These are phyloP conservation scores for Calonectria montana DNA, from an alignment of 2,329 filamentous ascomycete species.

Conservation along the genomic window DNA sequence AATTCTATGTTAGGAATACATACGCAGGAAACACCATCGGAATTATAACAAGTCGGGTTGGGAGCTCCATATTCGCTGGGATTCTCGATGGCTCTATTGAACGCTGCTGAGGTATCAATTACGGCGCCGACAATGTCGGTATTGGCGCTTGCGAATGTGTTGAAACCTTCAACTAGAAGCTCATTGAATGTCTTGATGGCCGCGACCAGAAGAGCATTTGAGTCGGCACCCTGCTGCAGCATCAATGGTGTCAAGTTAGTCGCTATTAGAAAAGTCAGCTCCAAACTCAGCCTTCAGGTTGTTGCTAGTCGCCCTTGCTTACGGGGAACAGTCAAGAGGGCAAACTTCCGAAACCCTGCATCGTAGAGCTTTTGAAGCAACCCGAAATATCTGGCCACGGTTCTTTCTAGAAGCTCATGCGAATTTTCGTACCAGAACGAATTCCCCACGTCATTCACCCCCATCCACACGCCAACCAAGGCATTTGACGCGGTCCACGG, in stretches of 20 bases:
- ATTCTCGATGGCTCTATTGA: conserved; percentile 55
- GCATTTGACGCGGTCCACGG: conserved; percentile 57
- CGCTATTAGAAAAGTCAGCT: conserved; percentile 39
- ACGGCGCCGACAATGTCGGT: conserved; percentile 47
- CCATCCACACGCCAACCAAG: conserved; percentile 63
- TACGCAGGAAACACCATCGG: conserved; percentile 55
- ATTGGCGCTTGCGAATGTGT: conserved; percentile 49
- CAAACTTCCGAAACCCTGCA: conserved; percentile 67
- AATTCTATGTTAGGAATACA: neutral
- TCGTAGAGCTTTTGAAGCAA: conserved; percentile 60
- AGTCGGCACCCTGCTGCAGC: conserved; percentile 36
- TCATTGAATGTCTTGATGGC: conserved; percentile 54
- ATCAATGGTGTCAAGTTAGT: conserved; percentile 54
- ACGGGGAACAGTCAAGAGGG: conserved; percentile 68
- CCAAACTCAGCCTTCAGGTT: fast-evolving
- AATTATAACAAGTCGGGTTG: conserved; percentile 55
- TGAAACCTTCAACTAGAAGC: conserved; percentile 42
- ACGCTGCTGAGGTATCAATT: conserved; percentile 54
- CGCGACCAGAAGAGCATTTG: conserved; percentile 44
- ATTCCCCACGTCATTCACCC: conserved; percentile 67
- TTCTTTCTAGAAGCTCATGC: conserved; percentile 48
- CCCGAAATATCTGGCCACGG: conserved; percentile 56
- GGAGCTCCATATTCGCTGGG: conserved; percentile 55
- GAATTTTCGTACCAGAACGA: conserved; percentile 52
- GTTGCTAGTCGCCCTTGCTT: neutral